Evolutionary conservation across 495 filamentous ascomycete genomes (phyloP).

Genomic region (Aspergillus baeticus): DNA sequence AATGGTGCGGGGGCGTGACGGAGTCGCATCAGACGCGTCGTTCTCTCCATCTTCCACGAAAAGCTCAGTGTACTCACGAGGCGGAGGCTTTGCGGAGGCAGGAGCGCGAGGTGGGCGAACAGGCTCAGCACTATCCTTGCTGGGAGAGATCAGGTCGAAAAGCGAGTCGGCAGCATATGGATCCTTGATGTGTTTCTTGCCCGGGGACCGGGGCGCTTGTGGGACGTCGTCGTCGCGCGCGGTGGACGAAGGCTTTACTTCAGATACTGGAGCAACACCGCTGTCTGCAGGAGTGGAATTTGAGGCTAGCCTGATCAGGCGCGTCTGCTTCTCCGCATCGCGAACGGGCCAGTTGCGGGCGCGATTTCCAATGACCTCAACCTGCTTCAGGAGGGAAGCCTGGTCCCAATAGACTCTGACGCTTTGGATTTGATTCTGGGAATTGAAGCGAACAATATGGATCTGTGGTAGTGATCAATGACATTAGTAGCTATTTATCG

Average conservation of each 20-base stretch:
- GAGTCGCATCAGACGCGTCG: slow-evolving; percentile 42
- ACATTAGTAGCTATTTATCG: slow-evolving; percentile 1
- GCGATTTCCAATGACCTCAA: slow-evolving; percentile 87
- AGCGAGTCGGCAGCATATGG: slow-evolving; percentile 74
- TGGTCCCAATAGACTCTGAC: slow-evolving; percentile 95
- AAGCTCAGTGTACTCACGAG: slow-evolving; percentile 62
- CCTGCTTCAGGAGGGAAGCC: slow-evolving; percentile 84
- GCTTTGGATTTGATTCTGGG: slow-evolving; percentile 71
- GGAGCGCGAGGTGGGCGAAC: slow-evolving; percentile 37
- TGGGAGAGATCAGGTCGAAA: slow-evolving; percentile 36
- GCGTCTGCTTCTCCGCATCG: slow-evolving; percentile 81
- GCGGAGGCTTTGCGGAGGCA: slow-evolving; percentile 58
- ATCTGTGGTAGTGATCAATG: slow-evolving; percentile 51
- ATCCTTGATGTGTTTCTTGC: slow-evolving; percentile 54
- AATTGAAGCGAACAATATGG: slow-evolving; percentile 86
- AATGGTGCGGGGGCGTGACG: slow-evolving; percentile 49
- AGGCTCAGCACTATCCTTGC: slow-evolving; percentile 34
- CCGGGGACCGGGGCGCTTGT: slow-evolving; percentile 43
- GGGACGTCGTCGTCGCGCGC: slow-evolving; percentile 10
- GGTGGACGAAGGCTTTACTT: not conserved
- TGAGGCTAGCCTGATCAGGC: slow-evolving; percentile 57
- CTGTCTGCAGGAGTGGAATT: slow-evolving; percentile 17
- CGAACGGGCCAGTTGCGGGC: slow-evolving; percentile 92
- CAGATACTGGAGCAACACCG: slow-evolving; percentile 11
- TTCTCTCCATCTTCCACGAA: slow-evolving; percentile 53